Evolutionary conservation across 1,139 yeast species (phyloP).

Genomic region (Blastobotrys ciferrii): DNA sequence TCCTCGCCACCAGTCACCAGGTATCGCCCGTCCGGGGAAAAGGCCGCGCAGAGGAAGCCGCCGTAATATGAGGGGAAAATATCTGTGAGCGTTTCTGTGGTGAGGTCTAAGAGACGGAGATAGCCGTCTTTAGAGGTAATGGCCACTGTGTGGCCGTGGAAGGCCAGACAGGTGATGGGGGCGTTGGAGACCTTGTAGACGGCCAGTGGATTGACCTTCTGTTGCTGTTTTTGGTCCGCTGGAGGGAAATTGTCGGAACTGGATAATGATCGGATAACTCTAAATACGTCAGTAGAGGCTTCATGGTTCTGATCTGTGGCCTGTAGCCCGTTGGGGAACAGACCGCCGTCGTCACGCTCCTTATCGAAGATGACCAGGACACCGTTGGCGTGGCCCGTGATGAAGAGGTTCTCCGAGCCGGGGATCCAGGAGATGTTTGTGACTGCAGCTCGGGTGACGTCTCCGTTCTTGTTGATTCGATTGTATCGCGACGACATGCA

Average conservation of each 20-base stretch:
- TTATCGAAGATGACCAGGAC: constrained; percentile 41
- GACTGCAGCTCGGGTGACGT: constrained; percentile 38
- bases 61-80: constrained; percentile 67
- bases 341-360: constrained; percentile 41
- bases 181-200: constrained; percentile 61
- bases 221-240: constrained; percentile 1
- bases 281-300: constrained; percentile 30
- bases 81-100: constrained; percentile 51
- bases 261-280: constrained; percentile 28
- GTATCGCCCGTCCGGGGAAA: constrained; percentile 66
- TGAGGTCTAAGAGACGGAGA: constrained; percentile 55
- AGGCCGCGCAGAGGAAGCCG: constrained; percentile 55
- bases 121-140: constrained; percentile 68
- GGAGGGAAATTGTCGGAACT: constrained; percentile 8
- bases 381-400: constrained; percentile 45
- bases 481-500: constrained; percentile 47
- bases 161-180: constrained; percentile 51
- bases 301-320: constrained; percentile 23
- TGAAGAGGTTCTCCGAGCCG: constrained; percentile 38
- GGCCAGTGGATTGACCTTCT: constrained; percentile 47
- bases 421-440: constrained; percentile 44
- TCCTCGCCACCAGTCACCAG: constrained; percentile 53
- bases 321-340: constrained; percentile 24
- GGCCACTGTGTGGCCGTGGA: constrained; percentile 42
- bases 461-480: constrained; percentile 50